Percentiles rank a stretch among this genome's conserved stretches.
phyloP scores from a whole-genome alignment of 2,329 filamentous ascomycete genomes.

The Geoglossum cookeanum region DNA sequence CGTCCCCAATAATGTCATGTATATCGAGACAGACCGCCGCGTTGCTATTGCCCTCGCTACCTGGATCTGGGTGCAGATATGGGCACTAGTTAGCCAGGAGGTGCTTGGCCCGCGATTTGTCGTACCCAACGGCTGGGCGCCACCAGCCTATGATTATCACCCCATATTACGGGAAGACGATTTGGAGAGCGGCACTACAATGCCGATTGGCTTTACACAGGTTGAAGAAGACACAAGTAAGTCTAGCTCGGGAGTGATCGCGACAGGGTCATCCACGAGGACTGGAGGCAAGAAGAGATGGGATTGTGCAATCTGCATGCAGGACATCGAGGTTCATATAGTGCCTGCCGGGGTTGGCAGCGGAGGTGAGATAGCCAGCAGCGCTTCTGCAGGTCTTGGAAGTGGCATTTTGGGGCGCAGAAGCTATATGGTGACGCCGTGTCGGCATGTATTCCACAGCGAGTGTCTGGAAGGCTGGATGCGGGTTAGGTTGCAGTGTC shows the following conservation, averaged over 20 bases:
- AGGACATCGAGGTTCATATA: conserved; percentile 76
- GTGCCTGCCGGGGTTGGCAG: conserved; percentile 36
- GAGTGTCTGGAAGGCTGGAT: conserved; percentile 91
- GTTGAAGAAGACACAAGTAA: conserved; percentile 8
- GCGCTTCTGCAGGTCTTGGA: conserved; percentile 29
- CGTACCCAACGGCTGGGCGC: conserved; percentile 47
- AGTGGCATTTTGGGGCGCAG: conserved; percentile 53
- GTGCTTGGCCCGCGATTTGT: conserved; percentile 79
- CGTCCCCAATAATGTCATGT: conserved; percentile 60
- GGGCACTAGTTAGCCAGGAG: conserved; percentile 62
- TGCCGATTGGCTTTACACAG: conserved; percentile 51
- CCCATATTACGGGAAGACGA: conserved; percentile 70
- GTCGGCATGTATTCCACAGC: conserved; percentile 88
- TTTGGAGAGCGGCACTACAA: conserved; percentile 48
- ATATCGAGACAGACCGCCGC: conserved; percentile 46
- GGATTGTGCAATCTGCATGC: conserved; percentile 90
- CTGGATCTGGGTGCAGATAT: conserved; percentile 80
- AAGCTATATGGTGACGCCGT: conserved; percentile 93
- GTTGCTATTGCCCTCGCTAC: conserved; percentile 45
- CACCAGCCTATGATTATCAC: conserved; percentile 81
- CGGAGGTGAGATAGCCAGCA: conserved; percentile 20
- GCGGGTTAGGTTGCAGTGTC: conserved; percentile 79
- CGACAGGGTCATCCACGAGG: background rate
- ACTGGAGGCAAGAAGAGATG: conserved; percentile 34
- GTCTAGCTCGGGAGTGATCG: background rate